These are phyloP conservation scores for Huntiella savannae DNA, from an alignment of 2,329 filamentous ascomycete species.

Conservation along the genomic window DNA sequence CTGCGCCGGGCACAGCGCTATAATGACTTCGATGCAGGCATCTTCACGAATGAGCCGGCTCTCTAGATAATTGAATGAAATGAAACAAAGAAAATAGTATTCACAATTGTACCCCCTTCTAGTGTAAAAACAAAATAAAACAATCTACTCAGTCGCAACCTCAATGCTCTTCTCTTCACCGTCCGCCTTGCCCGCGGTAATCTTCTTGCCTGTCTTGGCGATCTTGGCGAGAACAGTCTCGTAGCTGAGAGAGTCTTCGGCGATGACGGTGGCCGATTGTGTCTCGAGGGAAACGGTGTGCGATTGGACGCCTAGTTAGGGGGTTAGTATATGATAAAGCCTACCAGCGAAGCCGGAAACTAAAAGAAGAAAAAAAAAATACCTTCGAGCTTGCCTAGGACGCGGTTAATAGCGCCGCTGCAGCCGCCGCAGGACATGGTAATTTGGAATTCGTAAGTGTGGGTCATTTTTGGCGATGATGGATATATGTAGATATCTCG, in stretches of 20 bases:
- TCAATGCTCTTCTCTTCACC: constrained; percentile 37
- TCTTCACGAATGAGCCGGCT: constrained; percentile 16
- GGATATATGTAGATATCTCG: not conserved
- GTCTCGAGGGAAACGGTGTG: constrained; percentile 75
- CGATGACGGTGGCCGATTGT: constrained; percentile 62
- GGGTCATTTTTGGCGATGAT: constrained; percentile 35
- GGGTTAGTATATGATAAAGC: not conserved
- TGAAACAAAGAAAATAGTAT: not conserved
- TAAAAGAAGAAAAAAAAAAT: constrained; percentile 18
- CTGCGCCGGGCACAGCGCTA: too few species aligned
- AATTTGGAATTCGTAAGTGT: constrained; percentile 91
- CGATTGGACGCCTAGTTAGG: constrained; percentile 52
- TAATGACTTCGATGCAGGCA: constrained; percentile 12
- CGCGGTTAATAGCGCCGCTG: constrained; percentile 80
- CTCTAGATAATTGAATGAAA: not conserved
- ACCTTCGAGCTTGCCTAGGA: constrained; percentile 86
- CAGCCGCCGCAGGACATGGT: constrained; percentile 91
- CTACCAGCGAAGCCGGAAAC: too few species aligned
- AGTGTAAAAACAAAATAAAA: too few species aligned
- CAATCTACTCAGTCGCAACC: constrained; percentile 17
- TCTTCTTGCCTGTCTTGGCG: constrained; percentile 86
- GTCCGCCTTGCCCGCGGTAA: constrained; percentile 58
- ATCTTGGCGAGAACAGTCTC: constrained; percentile 72
- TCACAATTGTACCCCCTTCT: not conserved
- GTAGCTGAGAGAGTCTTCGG: constrained; percentile 51